Base-by-base conservation (phyloP, 108 stramenopile genomes). In the Stephanodiscus minutulus region DNA sequence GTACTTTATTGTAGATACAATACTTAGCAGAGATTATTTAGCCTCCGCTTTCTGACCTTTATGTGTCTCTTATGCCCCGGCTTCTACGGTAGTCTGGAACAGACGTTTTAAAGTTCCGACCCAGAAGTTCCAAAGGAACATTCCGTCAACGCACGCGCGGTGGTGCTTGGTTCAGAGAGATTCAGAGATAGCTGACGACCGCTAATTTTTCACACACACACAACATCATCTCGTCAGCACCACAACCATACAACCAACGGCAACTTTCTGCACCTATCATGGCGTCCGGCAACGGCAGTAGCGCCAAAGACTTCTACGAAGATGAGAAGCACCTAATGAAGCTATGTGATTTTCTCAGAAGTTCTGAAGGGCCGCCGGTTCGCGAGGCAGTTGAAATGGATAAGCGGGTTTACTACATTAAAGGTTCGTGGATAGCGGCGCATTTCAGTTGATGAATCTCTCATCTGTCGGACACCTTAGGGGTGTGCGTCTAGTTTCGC, bases 331-430 rank as follows among this genome's bases (percentile, higher is more conserved):
- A 95, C 70, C 74, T 92, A 44, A 87, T 86, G 79, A 88, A 92
- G 58, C 81, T 95, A 62, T 95, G 94, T 78, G 81, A 95, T 77
- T 95, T 95, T 70, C 76, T 95, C 21, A 81, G 89, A 28, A 85
- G 86, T 64, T 61, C 71, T 3, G 89, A 95, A 21, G 95, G 95
- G 18, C 95, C 95, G 2, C 64, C 88, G 13, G 87, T 91, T 33
- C 89, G 97, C 36, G 95, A 96, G 70, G 97, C 95, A 27, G 82
- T 97, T 39, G 76, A 94, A 64, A 89, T 94, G 87, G 97, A 97
- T 62, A 97, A 97, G 77, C 92, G 98, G 18, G 98, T 98, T 65
- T 89, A 95, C 59, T 98, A 98, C 76, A 85, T 98, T 82, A 98
- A 97, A 76, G 98, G 98, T 97, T 73, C 61, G 95, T 43, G 13